phyloP scores from a whole-genome alignment of 768 basidiomycete genomes.

The Boletus insuetus region DNA sequence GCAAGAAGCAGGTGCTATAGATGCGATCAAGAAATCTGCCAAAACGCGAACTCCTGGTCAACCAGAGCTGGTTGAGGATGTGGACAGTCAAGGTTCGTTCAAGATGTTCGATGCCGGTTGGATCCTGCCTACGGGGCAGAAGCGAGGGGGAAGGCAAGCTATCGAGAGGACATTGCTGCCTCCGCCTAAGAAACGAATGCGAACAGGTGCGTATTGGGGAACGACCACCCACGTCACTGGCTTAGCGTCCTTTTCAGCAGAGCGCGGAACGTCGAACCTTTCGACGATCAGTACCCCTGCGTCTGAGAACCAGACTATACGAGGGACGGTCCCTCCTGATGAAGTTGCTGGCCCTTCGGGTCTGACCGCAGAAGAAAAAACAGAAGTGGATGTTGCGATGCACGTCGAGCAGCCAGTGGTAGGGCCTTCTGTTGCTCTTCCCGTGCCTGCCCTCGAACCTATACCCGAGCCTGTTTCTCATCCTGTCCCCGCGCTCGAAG shows the following conservation, averaged over 20 bases:
- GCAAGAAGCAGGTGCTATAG: slow-evolving; percentile 9
- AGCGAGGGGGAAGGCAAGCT: slow-evolving; percentile 55
- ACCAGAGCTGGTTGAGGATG: slow-evolving; percentile 57
- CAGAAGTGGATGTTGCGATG: slow-evolving; percentile 16
- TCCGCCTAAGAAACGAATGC: slow-evolving; percentile 55
- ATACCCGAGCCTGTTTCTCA: neutral
- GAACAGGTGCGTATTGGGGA: slow-evolving; percentile 36
- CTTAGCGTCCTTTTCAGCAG: slow-evolving; percentile 4
- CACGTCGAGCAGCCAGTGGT: slow-evolving; percentile 10
- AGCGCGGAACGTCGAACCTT: slow-evolving; percentile 42
- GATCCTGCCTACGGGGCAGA: slow-evolving; percentile 77
- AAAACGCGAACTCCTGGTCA: slow-evolving; percentile 24
- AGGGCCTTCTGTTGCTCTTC: neutral
- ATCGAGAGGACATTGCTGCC: slow-evolving; percentile 44
- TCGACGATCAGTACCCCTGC: slow-evolving; percentile 46
- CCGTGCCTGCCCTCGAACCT: neutral
- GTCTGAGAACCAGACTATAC: slow-evolving; percentile 45
- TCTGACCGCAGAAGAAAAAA: slow-evolving; percentile 16
- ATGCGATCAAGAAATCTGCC: slow-evolving; percentile 28
- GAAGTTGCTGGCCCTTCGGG: slow-evolving; percentile 28
- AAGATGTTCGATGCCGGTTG: slow-evolving; percentile 82
- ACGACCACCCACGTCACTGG: neutral
- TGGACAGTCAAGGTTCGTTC: slow-evolving; percentile 74
- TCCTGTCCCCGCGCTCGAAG: neutral
- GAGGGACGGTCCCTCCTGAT: slow-evolving; percentile 22